Evolutionary conservation across 2,329 filamentous ascomycete genomes (phyloP), one percentile per base, ranked within the genome.

Genomic region (Colletotrichum phormii): DNA sequence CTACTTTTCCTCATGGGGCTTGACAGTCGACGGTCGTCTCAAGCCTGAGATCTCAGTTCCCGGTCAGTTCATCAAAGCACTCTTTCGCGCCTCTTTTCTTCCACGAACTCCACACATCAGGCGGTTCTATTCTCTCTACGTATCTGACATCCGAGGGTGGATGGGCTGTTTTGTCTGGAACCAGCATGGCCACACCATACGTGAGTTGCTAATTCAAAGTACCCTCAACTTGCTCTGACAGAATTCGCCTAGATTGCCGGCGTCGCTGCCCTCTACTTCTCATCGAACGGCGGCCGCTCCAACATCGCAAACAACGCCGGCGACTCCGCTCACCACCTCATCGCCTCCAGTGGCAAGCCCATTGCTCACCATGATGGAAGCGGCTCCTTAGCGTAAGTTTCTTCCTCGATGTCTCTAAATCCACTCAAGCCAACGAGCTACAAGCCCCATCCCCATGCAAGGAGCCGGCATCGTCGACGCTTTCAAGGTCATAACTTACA

Each of bases 391-490:
- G 73, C 73, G 73, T 75, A 65, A 37, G 67, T 66, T 4, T 49
- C 13, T 15, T 18, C 4, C 6, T 11, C 5, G 1, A 6, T 15
- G 1, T 33, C 2, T 4, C 12, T 1, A 9, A 15, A 24, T 49
- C 3, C 13, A 15, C 13, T 5, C 13, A 42, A 42, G 2, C 11
- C 33, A 22, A 61, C 29, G 11, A 5, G n/a, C 57, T 18, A 15
- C 13, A 2, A 55, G 29, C 1, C 22, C 57, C 15, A 42, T 69
- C 3, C 26, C 65, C 5, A 31, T 62, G 35, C 59, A 64, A 13
- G 90, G 90, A 22, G 87, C 82, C 26, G 90, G 90, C 46, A 81
- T 92, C 7, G 81, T 92, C 61, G 88, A 91, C 75, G 90, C 89
- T 3, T 87, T 87, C 74, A 79, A 82, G 63, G 79, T 81, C 5